Evolutionary conservation across 2,329 filamentous ascomycete genomes (phyloP).

Genomic region (Hypoxylon sp.): DNA sequence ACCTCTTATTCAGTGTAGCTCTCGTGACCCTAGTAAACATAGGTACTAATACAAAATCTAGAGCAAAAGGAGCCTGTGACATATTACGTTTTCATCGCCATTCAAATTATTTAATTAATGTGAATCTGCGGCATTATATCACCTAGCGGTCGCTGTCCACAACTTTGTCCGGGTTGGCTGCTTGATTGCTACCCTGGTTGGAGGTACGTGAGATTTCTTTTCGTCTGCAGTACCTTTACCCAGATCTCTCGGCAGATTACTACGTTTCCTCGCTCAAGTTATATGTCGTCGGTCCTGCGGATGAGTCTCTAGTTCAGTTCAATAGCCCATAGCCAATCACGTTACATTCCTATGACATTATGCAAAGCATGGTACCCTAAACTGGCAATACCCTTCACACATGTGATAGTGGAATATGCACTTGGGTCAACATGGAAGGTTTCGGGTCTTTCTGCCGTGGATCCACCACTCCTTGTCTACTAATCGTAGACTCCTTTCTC

Average conservation of each 20-base stretch:
- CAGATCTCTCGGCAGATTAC: constrained; percentile 50
- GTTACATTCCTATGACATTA: constrained; percentile 42
- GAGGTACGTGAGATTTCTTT: constrained; percentile 49
- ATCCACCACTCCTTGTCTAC: constrained; percentile 43
- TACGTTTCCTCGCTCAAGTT: constrained; percentile 41
- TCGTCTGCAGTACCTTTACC: constrained; percentile 47
- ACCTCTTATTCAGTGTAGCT: constrained; percentile 16
- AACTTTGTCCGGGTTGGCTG: constrained; percentile 26
- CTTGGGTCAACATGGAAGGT: constrained; percentile 37
- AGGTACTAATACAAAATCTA: constrained; percentile 40
- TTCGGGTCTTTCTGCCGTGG: constrained; percentile 43
- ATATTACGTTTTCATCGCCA: constrained; percentile 17
- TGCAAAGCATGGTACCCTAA: constrained; percentile 51
- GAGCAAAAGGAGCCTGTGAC: constrained; percentile 27
- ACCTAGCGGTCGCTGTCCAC: constrained; percentile 23
- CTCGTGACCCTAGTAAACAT: constrained; percentile 31
- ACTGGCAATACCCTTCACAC: constrained; percentile 47
- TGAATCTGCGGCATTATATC: constrained; percentile 31
- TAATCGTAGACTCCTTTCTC: constrained; percentile 24
- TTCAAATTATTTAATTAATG: constrained; percentile 27
- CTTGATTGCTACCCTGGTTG: constrained; percentile 41
- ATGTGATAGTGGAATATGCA: constrained; percentile 51
- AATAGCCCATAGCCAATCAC: constrained; percentile 50
- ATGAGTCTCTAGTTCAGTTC: constrained; percentile 50
- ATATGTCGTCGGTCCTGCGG: constrained; percentile 53